These are phyloP conservation scores for Malus hybrid DNA, from an alignment of 331 rosid species.

Conservation along the genomic window DNA sequence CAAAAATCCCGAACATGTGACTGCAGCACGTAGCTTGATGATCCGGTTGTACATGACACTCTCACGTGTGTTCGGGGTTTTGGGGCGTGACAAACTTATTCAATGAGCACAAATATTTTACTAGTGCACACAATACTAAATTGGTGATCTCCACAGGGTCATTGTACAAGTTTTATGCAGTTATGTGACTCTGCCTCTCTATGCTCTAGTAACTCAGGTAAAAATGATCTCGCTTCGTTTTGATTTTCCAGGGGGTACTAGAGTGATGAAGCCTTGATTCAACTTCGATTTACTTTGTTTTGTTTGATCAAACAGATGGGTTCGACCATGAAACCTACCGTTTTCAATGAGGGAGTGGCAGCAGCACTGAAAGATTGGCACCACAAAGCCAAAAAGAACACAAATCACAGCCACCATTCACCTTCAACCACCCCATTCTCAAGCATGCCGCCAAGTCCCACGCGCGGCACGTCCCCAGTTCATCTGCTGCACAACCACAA, in stretches of 20 bases:
- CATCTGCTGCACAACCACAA: slow-evolving; percentile 40
- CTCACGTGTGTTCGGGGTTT: neutral
- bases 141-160: slow-evolving; percentile 36
- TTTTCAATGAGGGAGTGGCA: slow-evolving; percentile 60
- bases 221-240: neutral
- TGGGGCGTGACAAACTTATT: neutral
- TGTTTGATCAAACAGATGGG: slow-evolving; percentile 61
- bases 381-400: slow-evolving; percentile 42
- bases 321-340: slow-evolving; percentile 54
- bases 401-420: slow-evolving; percentile 26
- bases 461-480: slow-evolving; percentile 50
- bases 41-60: neutral
- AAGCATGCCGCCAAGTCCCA: slow-evolving; percentile 50
- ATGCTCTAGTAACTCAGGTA: slow-evolving; percentile 81
- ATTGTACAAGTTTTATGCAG: slow-evolving; percentile 52
- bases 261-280: neutral
- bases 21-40: neutral
- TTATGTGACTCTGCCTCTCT: slow-evolving; percentile 68
- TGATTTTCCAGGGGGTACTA: neutral
- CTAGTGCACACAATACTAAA: neutral
- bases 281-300: neutral
- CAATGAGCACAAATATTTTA: neutral
- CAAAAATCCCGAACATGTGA: too few species aligned
- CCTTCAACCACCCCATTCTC: slow-evolving; percentile 49
- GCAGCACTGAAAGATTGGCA: slow-evolving; percentile 62